These are phyloP conservation scores for Ophiocordyceps robertsii DNA, from an alignment of 2,329 filamentous ascomycete genomes.

Conservation along the genomic window DNA sequence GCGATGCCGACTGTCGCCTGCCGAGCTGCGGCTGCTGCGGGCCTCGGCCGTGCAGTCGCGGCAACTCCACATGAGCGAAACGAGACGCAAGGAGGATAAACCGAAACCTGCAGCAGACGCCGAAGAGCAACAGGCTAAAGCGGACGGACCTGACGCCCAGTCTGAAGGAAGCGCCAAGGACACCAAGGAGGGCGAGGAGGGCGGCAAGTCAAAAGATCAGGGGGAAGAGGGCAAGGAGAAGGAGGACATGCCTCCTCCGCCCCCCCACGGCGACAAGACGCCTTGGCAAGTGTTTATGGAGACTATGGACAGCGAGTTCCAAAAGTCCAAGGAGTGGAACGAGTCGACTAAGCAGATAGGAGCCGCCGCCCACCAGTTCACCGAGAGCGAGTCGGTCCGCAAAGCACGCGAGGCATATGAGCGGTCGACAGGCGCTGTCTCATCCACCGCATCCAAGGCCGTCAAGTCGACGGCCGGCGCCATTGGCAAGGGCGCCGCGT, in stretches of 20 bases:
- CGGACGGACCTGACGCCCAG: slow-evolving; percentile 9
- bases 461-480: slow-evolving; percentile 75
- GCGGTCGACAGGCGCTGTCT: slow-evolving; percentile 71
- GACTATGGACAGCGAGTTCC: slow-evolving; percentile 87
- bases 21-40: slow-evolving; percentile 18
- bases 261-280: slow-evolving; percentile 96
- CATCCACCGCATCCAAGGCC: slow-evolving; percentile 63
- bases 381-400: slow-evolving; percentile 83
- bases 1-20: slow-evolving; percentile 30
- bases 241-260: slow-evolving; percentile 66
- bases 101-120: slow-evolving; percentile 6
- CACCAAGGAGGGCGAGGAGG: slow-evolving; percentile 22
- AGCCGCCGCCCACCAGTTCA: slow-evolving; percentile 78
- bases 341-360: slow-evolving; percentile 93
- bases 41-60: slow-evolving; percentile 16
- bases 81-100: slow-evolving; percentile 16
- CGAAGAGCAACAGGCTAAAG: not conserved
- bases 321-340: slow-evolving; percentile 97
- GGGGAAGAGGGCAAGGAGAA: slow-evolving; percentile 37
- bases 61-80: slow-evolving; percentile 18
- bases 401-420: slow-evolving; percentile 77
- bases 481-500: slow-evolving; percentile 81
- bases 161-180: slow-evolving; percentile 32
- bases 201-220: slow-evolving; percentile 32
- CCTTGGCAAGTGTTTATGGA: slow-evolving; percentile 98